A percentile compares a stretch with the other conserved stretches of the same genome.
Conservation (phyloP, 2,329 filamentous ascomycete genomes). For the Pseudogymnoascus sp. region DNA sequence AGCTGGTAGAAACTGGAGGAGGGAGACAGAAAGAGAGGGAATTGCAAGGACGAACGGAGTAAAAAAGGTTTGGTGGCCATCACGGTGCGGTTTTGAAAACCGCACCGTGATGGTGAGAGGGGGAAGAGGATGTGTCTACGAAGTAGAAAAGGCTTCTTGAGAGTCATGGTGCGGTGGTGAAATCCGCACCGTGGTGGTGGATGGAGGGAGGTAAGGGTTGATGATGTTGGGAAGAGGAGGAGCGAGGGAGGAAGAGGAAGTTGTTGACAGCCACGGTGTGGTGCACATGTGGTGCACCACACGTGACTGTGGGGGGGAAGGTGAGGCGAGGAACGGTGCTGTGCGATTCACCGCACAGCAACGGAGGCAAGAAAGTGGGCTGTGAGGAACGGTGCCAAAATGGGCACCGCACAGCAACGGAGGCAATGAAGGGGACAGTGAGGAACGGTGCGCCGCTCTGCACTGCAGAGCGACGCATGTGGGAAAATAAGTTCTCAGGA, state of each 20-base stretch:
- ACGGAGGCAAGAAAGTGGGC: neutral
- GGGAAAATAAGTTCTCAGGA: neutral
- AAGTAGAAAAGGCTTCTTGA: neutral
- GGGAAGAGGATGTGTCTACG: neutral
- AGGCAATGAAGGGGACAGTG: neutral
- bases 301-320: neutral
- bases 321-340: neutral
- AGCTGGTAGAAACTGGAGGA: neutral
- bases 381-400: neutral
- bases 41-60: neutral
- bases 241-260: neutral
- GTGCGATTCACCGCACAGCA: neutral
- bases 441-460: neutral
- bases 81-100: neutral
- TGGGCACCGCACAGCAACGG: neutral
- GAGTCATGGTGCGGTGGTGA: neutral
- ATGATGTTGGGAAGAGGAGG: neutral
- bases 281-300: neutral
- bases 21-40: neutral
- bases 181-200: neutral
- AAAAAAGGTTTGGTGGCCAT: neutral
- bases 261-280: neutral
- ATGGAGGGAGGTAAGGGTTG: neutral
- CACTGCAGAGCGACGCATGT: neutral
- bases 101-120: neutral